Conservation (phyloP, 768 basidiomycete genomes). For the Coprinopsis cinerea region DNA sequence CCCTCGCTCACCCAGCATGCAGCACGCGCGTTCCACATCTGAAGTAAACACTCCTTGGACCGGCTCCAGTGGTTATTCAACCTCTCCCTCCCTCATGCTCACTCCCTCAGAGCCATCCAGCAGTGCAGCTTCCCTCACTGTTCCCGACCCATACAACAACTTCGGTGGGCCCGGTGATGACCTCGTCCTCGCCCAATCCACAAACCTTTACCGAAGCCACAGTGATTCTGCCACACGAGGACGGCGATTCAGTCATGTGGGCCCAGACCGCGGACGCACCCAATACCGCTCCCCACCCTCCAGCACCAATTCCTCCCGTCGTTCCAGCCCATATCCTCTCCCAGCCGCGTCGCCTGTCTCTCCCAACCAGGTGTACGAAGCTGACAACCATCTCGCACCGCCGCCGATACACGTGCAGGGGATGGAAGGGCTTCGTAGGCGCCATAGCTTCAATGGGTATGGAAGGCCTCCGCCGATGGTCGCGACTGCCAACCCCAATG, state of each 20-base stretch:
- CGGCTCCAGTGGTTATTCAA: not conserved
- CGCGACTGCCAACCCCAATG: not conserved
- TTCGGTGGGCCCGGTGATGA: not conserved
- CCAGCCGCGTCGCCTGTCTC: not conserved
- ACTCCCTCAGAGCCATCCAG: conserved; percentile 5
- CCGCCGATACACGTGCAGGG: not conserved
- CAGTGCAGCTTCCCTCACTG: not conserved
- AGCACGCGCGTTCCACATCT: conserved; percentile 3
- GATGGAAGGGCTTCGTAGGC: not conserved
- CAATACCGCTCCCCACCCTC: not conserved
- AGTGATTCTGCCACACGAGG: conserved; percentile 25
- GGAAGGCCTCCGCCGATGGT: conserved; percentile 10
- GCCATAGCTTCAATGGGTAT: conserved; percentile 9
- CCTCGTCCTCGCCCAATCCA: not conserved
- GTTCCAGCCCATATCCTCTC: conserved; percentile 9
- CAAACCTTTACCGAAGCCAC: conserved; percentile 18
- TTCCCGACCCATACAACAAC: not conserved
- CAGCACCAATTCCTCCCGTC: conserved; percentile 5
- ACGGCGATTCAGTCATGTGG: not conserved
- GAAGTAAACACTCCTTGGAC: conserved; percentile 8
- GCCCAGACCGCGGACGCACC: not conserved
- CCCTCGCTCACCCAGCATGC: not conserved
- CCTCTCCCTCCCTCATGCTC: conserved; percentile 6
- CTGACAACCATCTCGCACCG: conserved; percentile 2
- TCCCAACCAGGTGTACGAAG: conserved; percentile 2